phyloP scores from a whole-genome alignment of 306 rosid genomes.

The Prunus mongolica region DNA sequence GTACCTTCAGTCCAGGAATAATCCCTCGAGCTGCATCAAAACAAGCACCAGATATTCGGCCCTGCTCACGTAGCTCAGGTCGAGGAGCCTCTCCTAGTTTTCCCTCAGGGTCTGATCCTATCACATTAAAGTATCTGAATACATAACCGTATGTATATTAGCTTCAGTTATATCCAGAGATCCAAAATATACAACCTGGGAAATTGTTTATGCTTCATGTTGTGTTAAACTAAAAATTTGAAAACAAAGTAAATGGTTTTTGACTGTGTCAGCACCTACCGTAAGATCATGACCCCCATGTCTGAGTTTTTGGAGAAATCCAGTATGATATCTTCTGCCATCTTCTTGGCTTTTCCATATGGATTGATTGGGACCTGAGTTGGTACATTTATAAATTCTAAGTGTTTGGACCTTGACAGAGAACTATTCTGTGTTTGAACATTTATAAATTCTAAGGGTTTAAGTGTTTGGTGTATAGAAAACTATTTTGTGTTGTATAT shows the following conservation, averaged over 20 bases:
- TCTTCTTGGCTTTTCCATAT: slow-evolving; percentile 96
- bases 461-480: no score
- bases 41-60: slow-evolving; percentile 91
- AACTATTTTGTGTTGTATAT: background rate
- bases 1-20: slow-evolving; percentile 71
- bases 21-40: slow-evolving; percentile 84
- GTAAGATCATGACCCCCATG: slow-evolving; percentile 94
- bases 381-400: background rate
- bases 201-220: background rate
- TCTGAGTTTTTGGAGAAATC: slow-evolving; percentile 86
- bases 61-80: slow-evolving; percentile 87
- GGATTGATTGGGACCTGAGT: slow-evolving; percentile 94
- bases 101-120: slow-evolving; percentile 92
- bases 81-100: slow-evolving; percentile 91
- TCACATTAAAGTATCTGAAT: slow-evolving; percentile 82
- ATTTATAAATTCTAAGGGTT: no score
- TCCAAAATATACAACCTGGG: background rate
- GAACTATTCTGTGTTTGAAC: no score
- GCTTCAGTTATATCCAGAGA: background rate
- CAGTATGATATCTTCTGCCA: slow-evolving; percentile 94
- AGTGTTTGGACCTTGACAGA: background rate
- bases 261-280: slow-evolving; percentile 37
- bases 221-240: background rate
- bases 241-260: background rate
- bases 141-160: background rate